phyloP scores from a whole-genome alignment of 1,284 basidiomycete genomes.

The Testicularia cyperi region DNA sequence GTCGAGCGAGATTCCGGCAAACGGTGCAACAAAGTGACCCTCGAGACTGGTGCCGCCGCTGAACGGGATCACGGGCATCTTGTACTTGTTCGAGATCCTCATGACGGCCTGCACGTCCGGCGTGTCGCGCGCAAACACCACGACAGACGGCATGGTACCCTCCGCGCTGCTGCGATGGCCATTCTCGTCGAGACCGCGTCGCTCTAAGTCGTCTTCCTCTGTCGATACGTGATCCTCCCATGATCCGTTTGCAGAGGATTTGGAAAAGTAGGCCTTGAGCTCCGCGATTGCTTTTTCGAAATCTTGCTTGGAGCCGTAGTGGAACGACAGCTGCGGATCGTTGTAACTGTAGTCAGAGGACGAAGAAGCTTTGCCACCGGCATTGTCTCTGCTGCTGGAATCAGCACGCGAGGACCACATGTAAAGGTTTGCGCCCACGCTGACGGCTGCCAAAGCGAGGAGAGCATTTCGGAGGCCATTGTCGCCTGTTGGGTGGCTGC shows the following conservation, averaged over 20 bases:
- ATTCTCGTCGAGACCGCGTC: slow-evolving; percentile 32
- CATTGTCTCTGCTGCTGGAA: too few species aligned
- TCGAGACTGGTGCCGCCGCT: slow-evolving; percentile 68
- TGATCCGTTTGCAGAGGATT: slow-evolving; percentile 8
- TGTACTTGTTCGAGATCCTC: slow-evolving; percentile 67
- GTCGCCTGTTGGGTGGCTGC: too few species aligned
- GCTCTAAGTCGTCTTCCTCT: slow-evolving; percentile 37
- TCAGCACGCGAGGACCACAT: background rate
- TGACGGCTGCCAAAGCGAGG: background rate
- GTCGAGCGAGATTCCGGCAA: slow-evolving; percentile 70
- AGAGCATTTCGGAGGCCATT: background rate
- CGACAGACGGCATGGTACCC: slow-evolving; percentile 37
- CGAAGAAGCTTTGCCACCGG: too few species aligned
- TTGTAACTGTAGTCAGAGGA: slow-evolving; percentile 4
- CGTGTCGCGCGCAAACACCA: slow-evolving; percentile 36
- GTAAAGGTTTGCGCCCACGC: background rate
- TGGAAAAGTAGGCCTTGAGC: slow-evolving; percentile 36
- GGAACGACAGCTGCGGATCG: slow-evolving; percentile 21
- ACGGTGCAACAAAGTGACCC: slow-evolving; percentile 48
- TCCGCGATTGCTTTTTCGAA: slow-evolving; percentile 35
- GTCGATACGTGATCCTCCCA: slow-evolving; percentile 30
- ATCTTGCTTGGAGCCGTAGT: slow-evolving; percentile 29
- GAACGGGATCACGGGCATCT: slow-evolving; percentile 73
- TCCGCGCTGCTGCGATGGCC: slow-evolving; percentile 28
- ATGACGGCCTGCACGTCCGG: slow-evolving; percentile 45